These are phyloP conservation scores for Ilyonectria destructans DNA, from an alignment of 2,329 filamentous ascomycete genomes.

Conservation along the genomic window DNA sequence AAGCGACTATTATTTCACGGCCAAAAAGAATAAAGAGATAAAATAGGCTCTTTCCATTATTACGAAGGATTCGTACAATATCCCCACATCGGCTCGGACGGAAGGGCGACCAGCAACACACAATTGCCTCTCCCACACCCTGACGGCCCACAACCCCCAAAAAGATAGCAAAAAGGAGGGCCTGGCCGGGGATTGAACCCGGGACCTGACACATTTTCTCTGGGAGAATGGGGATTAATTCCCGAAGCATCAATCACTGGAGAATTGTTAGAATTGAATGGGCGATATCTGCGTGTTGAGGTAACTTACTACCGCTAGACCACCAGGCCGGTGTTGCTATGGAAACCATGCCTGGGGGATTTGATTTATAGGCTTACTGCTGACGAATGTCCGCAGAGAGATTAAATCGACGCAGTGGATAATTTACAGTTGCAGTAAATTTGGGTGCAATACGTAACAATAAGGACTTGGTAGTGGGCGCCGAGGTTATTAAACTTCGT, in stretches of 20 bases:
- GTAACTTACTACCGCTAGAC: neutral
- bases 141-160: too few relatives aligned
- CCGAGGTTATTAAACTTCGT: too few relatives aligned
- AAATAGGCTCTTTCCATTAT: neutral
- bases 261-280: neutral
- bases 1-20: neutral
- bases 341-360: neutral
- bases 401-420: too few relatives aligned
- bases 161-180: neutral
- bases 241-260: neutral
- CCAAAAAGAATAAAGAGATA: neutral
- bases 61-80: too few relatives aligned
- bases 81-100: too few relatives aligned
- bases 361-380: neutral
- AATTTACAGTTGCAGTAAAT: too few relatives aligned
- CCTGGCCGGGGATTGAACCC: slow-evolving; percentile 3
- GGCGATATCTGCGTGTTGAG: neutral
- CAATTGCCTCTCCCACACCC: too few relatives aligned
- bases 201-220: slow-evolving; percentile 7
- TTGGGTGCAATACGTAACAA: too few relatives aligned
- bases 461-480: too few relatives aligned
- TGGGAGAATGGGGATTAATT: neutral
- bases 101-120: too few relatives aligned
- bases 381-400: neutral
- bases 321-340: neutral